These are phyloP conservation scores for Sherardia arvensis DNA, from an alignment of 257 asterid genomes.

Conservation along the genomic window DNA sequence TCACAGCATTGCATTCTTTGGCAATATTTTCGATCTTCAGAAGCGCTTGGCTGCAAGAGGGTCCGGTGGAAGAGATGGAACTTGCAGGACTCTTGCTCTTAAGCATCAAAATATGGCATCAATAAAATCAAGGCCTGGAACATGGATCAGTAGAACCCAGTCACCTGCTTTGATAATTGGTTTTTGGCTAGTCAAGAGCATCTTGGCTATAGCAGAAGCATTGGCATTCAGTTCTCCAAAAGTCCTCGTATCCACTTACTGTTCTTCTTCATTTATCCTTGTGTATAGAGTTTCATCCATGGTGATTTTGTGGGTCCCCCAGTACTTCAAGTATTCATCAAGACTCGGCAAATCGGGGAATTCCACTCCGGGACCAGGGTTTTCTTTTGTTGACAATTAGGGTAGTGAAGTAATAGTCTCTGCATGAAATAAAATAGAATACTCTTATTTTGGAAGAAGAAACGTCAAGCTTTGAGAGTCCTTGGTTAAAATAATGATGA, in stretches of 20 bases:
- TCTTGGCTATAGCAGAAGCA: slow-evolving; percentile 60
- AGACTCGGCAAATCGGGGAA: slow-evolving; percentile 59
- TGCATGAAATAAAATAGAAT: slow-evolving; percentile 27
- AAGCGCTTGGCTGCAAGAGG: slow-evolving; percentile 84
- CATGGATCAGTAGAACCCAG: slow-evolving; percentile 64
- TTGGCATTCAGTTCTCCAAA: slow-evolving; percentile 51
- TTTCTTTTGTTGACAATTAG: slow-evolving; percentile 24
- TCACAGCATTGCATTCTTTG: slow-evolving; percentile 55
- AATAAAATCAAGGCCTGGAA: slow-evolving; percentile 75
- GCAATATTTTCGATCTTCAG: slow-evolving; percentile 63
- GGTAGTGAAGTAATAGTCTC: slow-evolving; percentile 45
- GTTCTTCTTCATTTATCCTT: slow-evolving; percentile 69
- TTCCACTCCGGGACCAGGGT: slow-evolving; percentile 40
- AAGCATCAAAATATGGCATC: slow-evolving; percentile 85
- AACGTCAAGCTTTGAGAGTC: neutral
- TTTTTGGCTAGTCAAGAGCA: slow-evolving; percentile 52
- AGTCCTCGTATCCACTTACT: slow-evolving; percentile 35
- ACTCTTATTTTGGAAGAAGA: neutral
- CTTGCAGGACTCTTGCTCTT: slow-evolving; percentile 67
- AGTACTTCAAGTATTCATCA: slow-evolving; percentile 55
- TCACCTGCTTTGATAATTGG: slow-evolving; percentile 60
- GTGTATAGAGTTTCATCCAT: slow-evolving; percentile 51
- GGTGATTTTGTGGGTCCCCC: slow-evolving; percentile 49
- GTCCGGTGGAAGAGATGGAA: slow-evolving; percentile 84
- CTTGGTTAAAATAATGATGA: no score